Percentiles rank a stretch among this genome's conserved stretches.
Conservation (phyloP, 169 alveolate genomes). For the Prorocentrum cordatum region DNA sequence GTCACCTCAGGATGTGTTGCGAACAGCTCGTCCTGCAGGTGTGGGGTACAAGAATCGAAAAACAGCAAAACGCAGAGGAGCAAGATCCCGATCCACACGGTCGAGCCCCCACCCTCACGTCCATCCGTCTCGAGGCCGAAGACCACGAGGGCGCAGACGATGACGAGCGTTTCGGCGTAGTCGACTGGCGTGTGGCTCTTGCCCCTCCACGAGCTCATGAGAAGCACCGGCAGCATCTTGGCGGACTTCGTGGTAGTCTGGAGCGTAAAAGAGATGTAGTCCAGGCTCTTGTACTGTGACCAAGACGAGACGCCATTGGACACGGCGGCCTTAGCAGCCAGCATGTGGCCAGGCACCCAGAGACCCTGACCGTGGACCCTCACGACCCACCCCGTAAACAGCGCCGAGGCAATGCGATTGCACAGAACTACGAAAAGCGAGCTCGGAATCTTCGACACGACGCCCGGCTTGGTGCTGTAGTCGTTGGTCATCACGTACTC, state of each 20-base stretch:
- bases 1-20: background rate
- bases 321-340: no score
- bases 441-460: background rate
- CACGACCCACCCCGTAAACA: no score
- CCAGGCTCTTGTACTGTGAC: no score
- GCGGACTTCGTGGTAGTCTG: slow-evolving; percentile 35
- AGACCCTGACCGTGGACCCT: no score
- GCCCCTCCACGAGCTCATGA: slow-evolving; percentile 35
- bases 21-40: slow-evolving; percentile 37
- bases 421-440: slow-evolving; percentile 22
- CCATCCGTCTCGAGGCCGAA: slow-evolving; percentile 31
- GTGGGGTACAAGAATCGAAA: slow-evolving; percentile 35
- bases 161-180: slow-evolving; percentile 37
- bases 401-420: no score
- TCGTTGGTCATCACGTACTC: slow-evolving; percentile 51
- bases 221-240: slow-evolving; percentile 28
- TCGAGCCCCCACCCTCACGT: background rate
- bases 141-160: slow-evolving; percentile 11
- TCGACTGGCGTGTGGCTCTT: background rate
- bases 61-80: background rate
- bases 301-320: no score
- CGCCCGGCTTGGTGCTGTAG: background rate
- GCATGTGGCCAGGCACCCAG: no score
- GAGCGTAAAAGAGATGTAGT: slow-evolving; percentile 25
- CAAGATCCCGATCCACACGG: background rate